A percentile compares a stretch with the other conserved stretches of the same genome.
Conservation (phyloP, 2,329 filamentous ascomycete genomes). For the Colletotrichum lindemuthianum region DNA sequence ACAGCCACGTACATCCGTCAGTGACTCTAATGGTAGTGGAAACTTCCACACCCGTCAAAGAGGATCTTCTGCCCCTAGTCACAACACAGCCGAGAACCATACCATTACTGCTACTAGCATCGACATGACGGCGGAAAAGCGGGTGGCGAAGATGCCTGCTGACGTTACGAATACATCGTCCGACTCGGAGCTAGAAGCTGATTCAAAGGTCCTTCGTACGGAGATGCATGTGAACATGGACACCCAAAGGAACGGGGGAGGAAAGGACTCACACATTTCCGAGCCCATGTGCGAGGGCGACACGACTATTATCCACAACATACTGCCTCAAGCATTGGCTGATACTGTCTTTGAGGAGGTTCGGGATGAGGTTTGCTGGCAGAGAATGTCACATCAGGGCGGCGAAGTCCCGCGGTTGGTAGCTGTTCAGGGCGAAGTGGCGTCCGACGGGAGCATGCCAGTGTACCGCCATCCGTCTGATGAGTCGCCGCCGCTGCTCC, state of each 20-base stretch:
- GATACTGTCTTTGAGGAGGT: slow-evolving; percentile 75
- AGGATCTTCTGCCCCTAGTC: not conserved
- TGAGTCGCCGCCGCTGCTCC: slow-evolving; percentile 79
- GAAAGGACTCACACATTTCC: not conserved
- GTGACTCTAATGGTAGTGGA: slow-evolving; percentile 1
- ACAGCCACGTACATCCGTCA: not conserved
- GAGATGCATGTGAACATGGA: not conserved
- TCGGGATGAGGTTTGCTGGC: slow-evolving; percentile 82
- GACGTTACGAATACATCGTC: not conserved
- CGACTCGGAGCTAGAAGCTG: not conserved
- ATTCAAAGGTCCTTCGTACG: not conserved
- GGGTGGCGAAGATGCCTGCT: not conserved
- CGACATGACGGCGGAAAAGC: no score
- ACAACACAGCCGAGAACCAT: no score
- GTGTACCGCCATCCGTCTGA: slow-evolving; percentile 97
- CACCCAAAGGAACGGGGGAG: not conserved
- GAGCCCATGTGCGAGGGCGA: slow-evolving; percentile 79
- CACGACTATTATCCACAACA: slow-evolving; percentile 75
- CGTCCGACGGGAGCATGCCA: slow-evolving; percentile 77
- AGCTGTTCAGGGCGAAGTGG: slow-evolving; percentile 82
- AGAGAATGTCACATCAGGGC: slow-evolving; percentile 90
- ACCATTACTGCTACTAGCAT: no score
- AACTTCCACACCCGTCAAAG: not conserved
- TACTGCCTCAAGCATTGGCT: slow-evolving; percentile 69
- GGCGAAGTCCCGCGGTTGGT: slow-evolving; percentile 92